Evolutionary conservation across 345 rosid genomes (phyloP).

Genomic region (Raphanus sativus): DNA sequence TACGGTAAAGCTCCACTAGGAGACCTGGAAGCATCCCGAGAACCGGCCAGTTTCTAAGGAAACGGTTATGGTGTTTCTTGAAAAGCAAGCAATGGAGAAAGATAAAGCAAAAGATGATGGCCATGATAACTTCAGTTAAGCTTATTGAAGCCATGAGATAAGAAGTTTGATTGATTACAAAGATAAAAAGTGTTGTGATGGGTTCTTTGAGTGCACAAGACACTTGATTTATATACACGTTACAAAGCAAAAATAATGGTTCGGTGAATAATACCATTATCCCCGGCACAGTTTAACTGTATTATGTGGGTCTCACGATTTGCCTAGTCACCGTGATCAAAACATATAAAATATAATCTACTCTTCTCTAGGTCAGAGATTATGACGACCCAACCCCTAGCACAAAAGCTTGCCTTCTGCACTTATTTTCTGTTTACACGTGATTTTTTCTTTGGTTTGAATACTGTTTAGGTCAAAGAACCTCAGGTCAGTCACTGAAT

Average conservation of each 20-base stretch:
- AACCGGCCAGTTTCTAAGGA: constrained; percentile 14
- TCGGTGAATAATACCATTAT: not conserved
- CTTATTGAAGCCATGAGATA: not conserved
- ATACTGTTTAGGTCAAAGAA: not conserved
- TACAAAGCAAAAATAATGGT: not conserved
- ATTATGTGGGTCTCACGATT: not conserved
- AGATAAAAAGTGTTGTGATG: not conserved
- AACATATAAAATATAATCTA: not conserved
- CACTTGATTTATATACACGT: not conserved
- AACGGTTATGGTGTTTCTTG: not conserved
- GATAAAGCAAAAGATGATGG: constrained; percentile 11
- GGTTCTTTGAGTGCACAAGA: not conserved
- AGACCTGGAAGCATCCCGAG: constrained; percentile 6
- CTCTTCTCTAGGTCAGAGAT: not conserved
- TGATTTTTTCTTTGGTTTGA: not conserved
- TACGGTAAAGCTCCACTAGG: not conserved
- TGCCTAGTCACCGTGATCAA: not conserved
- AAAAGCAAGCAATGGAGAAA: not conserved
- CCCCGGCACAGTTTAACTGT: not conserved
- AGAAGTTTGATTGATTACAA: not conserved
- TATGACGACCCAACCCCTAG: not conserved
- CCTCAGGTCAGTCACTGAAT: not conserved
- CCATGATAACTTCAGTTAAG: not conserved
- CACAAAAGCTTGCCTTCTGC: not conserved
- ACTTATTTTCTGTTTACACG: not conserved